Conservation (phyloP, 164 flowering plant genomes). For the Chimonanthus salicifolius region DNA sequence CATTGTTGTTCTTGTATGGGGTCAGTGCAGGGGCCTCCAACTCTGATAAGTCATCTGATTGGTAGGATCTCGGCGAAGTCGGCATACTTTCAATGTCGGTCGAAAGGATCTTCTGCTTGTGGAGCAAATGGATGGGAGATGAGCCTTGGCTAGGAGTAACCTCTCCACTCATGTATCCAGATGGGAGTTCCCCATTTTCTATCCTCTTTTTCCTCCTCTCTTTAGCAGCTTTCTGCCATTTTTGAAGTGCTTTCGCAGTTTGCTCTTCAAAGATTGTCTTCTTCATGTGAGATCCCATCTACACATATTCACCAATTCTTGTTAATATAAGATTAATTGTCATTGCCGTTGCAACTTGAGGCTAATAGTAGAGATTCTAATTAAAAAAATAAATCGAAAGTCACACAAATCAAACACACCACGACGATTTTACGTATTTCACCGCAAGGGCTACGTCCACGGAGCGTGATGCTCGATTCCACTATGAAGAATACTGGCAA, state of each 20-base stretch:
- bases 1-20: neutral
- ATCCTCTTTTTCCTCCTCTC: constrained; percentile 30
- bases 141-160: constrained; percentile 37
- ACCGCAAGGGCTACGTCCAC: no score
- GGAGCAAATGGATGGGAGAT: constrained; percentile 53
- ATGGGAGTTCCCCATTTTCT: constrained; percentile 14
- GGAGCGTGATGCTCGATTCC: no score
- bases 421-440: no score
- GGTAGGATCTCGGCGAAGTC: constrained; percentile 30
- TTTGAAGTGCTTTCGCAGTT: constrained; percentile 53
- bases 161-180: constrained; percentile 37
- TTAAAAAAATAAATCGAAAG: no score
- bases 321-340: neutral
- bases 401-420: no score
- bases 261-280: constrained; percentile 65
- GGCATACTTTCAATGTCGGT: constrained; percentile 27
- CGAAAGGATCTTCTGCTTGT: constrained; percentile 18
- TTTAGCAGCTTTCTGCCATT: constrained; percentile 55
- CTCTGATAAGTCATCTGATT: constrained; percentile 43
- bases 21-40: constrained; percentile 17
- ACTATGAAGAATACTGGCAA: no score
- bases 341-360: neutral
- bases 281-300: constrained; percentile 87
- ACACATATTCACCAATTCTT: neutral
- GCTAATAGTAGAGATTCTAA: no score